Conservation (phyloP, 1,284 basidiomycete species). For the Tilletia indica region DNA sequence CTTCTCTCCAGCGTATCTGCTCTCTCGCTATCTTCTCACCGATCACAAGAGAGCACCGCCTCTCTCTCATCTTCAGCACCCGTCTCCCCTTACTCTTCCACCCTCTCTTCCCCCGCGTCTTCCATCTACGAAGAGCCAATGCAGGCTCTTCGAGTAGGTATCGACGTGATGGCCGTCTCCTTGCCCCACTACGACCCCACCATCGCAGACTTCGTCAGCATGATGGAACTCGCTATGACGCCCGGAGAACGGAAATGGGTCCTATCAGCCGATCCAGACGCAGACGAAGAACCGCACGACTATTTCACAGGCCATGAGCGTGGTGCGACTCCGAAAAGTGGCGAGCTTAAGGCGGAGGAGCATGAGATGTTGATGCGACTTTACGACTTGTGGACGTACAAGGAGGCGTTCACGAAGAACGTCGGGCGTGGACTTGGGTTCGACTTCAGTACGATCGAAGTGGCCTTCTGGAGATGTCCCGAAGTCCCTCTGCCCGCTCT, state of each 20-base stretch:
- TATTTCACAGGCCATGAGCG: neutral
- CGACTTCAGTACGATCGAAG: conserved; percentile 41
- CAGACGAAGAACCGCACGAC: neutral
- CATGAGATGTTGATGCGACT: conserved; percentile 31
- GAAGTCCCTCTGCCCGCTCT: neutral
- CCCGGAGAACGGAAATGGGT: conserved; percentile 36
- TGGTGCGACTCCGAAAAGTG: neutral
- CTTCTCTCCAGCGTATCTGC: too few species aligned
- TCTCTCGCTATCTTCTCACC: neutral
- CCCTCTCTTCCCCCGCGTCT: neutral
- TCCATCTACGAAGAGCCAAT: neutral
- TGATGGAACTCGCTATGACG: conserved; percentile 49
- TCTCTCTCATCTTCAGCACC: neutral
- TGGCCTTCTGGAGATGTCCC: conserved; percentile 27
- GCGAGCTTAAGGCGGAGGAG: neutral
- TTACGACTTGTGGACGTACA: conserved; percentile 50
- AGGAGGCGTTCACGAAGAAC: conserved; percentile 52
- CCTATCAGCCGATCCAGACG: conserved; percentile 3
- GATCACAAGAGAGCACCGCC: neutral
- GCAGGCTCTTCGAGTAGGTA: conserved; percentile 28
- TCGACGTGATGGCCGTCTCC: conserved; percentile 48
- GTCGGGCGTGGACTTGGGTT: conserved; percentile 48
- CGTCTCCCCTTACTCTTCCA: neutral
- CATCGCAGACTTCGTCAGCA: conserved; percentile 34
- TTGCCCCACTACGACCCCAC: conserved; percentile 43